These are phyloP conservation scores for Naematelia encephala DNA, from an alignment of 768 basidiomycete genomes.

Conservation along the genomic window DNA sequence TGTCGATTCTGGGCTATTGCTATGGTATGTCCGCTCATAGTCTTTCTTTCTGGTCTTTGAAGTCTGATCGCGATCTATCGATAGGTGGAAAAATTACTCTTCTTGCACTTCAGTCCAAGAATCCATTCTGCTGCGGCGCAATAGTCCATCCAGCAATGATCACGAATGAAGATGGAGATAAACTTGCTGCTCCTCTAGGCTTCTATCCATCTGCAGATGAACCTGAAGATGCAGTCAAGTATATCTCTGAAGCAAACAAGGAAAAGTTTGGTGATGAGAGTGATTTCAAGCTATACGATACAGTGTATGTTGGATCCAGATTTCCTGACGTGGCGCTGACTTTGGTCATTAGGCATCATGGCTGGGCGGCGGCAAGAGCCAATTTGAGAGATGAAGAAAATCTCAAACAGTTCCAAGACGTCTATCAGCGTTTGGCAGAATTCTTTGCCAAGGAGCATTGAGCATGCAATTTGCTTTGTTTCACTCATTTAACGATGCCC, in stretches of 20 bases:
- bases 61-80: background rate
- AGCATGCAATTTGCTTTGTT: background rate
- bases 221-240: conserved; percentile 48
- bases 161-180: conserved; percentile 38
- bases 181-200: conserved; percentile 35
- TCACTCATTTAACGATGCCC: too few species aligned
- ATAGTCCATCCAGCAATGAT: conserved; percentile 54
- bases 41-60: background rate
- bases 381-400: conserved; percentile 61
- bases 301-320: conserved; percentile 26
- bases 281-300: conserved; percentile 54
- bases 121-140: conserved; percentile 51
- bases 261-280: conserved; percentile 58
- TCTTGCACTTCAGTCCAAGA: conserved; percentile 38
- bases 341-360: conserved; percentile 56
- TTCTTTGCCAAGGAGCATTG: conserved; percentile 50
- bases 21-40: conserved; percentile 28
- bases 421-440: conserved; percentile 57
- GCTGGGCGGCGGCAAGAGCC: conserved; percentile 62
- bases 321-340: background rate
- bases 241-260: conserved; percentile 56
- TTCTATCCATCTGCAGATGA: conserved; percentile 53
- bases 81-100: conserved; percentile 51
- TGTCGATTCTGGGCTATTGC: conserved; percentile 55
- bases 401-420: conserved; percentile 60